Evolutionary conservation across 371 early-diverging fungal genomes (phyloP).

Genomic region (Chytridium lagenaria): DNA sequence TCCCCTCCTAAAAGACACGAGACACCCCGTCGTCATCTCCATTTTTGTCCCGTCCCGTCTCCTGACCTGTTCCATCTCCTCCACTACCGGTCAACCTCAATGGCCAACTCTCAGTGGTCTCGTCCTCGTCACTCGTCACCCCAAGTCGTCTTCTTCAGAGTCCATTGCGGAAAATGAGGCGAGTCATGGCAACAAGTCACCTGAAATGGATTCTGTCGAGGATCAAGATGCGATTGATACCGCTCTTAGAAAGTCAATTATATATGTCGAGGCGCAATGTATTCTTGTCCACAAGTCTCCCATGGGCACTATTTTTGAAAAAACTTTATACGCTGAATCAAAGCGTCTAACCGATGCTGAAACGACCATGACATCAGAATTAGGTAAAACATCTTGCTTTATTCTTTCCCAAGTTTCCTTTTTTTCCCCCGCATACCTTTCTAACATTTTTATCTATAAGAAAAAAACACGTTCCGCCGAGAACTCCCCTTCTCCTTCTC

Average conservation of each 20-base stretch:
- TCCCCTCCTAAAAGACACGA: too few species aligned
- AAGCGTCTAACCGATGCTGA: not conserved
- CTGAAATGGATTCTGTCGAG: not conserved
- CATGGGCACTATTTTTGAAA: constrained; percentile 9
- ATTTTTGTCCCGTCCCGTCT: not conserved
- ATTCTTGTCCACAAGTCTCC: constrained; percentile 17
- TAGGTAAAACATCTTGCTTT: not conserved
- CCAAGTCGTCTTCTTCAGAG: not conserved
- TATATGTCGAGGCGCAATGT: constrained; percentile 7
- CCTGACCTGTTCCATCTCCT: not conserved
- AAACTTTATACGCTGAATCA: not conserved
- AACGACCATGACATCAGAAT: not conserved
- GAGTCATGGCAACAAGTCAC: not conserved
- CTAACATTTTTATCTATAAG: not conserved
- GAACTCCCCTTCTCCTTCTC: constrained; percentile 1
- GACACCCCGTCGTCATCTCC: constrained; percentile 1
- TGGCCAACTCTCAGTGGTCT: constrained; percentile 12
- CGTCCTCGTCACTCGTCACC: not conserved
- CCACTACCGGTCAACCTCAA: not conserved
- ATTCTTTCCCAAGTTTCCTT: not conserved
- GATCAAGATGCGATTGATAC: constrained; percentile 5
- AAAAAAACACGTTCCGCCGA: not conserved
- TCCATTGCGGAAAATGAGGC: not conserved
- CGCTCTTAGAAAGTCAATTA: not conserved
- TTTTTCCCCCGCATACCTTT: not conserved